Evolutionary conservation across 2,329 filamentous ascomycete genomes (phyloP), one percentile per base, ranked within the genome.

Genomic region (Colletotrichum musae): DNA sequence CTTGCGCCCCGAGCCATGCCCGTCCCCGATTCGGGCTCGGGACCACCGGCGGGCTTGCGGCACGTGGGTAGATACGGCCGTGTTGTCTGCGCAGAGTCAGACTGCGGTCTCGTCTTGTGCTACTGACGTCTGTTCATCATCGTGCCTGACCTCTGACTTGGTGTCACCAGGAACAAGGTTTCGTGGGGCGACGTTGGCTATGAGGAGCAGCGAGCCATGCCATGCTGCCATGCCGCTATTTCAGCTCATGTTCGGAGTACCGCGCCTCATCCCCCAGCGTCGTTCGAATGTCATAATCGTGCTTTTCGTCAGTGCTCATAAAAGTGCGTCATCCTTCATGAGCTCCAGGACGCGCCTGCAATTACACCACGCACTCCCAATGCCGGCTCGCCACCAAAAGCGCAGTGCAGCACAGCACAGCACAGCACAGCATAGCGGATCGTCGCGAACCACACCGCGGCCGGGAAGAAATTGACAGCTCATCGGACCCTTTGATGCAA

Each of bases 401-500:
- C 6, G 32, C 28, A 21, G 48, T 24, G 32, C 41, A 50, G 10
- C 6, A 24, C 28, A 21, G 48, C 18, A 18, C 28, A 21, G 48
- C 18, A 18, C 18, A 18, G 18, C 43, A 47, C 53, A 58, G 45
- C 16, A 16, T 12, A 21, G 41, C 36, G 59, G 15, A 48, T 41
- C 21, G 26, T 26, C 56, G 24, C 10, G 47, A 48, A 41, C 47
- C 59, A 16, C 28, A 54, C 43, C 21, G 13, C 32, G 21, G 6
- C 21, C 26, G 24, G 18, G 52, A 52, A 21, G 39, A 6, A 53
- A 24, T 58, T 64, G 60, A 68, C 60, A 59, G 60, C 60, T 68
- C 65, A 68, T 68, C 65, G 65, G 65, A 51, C 41, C 45, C 58
- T 67, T 68, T 68, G 13, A 24, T 63, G 36, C 51, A 36, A 56